Conservation (phyloP, 2,329 filamentous ascomycete genomes). For the Salinomyces thailandicus region DNA sequence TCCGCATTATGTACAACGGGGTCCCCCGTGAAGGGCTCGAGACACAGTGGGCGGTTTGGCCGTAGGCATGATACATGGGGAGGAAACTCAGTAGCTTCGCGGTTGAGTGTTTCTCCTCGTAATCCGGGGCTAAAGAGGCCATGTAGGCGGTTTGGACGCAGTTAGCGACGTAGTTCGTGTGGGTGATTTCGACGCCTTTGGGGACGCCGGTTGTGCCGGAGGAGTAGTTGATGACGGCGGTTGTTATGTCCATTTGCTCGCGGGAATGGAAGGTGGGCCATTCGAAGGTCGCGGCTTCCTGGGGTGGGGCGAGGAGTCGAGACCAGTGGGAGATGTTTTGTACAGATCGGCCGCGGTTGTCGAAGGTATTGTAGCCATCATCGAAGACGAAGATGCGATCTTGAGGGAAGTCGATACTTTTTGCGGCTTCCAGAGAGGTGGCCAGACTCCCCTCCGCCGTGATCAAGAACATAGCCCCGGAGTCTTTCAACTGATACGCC, state of each 20-base stretch:
- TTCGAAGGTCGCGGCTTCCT: constrained; percentile 46
- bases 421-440: constrained; percentile 56
- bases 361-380: constrained; percentile 37
- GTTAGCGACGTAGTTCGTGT: constrained; percentile 66
- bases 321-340: constrained; percentile 52
- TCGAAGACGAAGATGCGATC: constrained; percentile 57
- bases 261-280: constrained; percentile 51
- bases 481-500: constrained; percentile 64
- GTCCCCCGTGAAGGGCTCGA: constrained; percentile 43
- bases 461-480: constrained; percentile 56
- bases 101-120: constrained; percentile 33
- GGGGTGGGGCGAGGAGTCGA: constrained; percentile 43
- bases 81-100: constrained; percentile 54
- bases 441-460: constrained; percentile 48
- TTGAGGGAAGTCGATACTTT: constrained; percentile 43
- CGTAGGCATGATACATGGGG: constrained; percentile 53
- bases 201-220: constrained; percentile 70
- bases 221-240: constrained; percentile 67
- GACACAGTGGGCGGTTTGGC: constrained; percentile 59
- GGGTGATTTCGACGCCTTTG: constrained; percentile 76
- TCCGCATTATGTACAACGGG: constrained; percentile 67
- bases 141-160: constrained; percentile 49
- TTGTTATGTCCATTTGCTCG: constrained; percentile 39
- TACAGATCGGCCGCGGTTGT: constrained; percentile 31
- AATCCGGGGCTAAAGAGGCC: constrained; percentile 37